phyloP scores from a whole-genome alignment of 306 rosid genomes.

The Prunus padus region DNA sequence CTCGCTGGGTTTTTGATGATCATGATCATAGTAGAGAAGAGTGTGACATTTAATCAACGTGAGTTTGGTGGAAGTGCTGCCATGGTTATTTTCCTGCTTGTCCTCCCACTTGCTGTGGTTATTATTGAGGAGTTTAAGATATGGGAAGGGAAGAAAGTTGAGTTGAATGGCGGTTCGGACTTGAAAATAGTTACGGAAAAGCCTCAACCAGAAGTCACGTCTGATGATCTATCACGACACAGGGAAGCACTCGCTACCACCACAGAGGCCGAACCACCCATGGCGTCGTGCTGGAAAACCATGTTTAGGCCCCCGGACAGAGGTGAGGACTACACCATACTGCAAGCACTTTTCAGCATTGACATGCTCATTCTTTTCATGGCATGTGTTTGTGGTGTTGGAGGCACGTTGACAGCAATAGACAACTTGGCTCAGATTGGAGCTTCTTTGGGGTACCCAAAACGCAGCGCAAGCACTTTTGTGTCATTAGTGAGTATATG shows the following conservation, averaged over 20 bases:
- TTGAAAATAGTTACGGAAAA: constrained; percentile 24
- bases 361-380: constrained; percentile 53
- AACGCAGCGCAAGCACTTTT: constrained; percentile 39
- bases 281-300: constrained; percentile 43
- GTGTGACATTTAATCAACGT: constrained; percentile 21
- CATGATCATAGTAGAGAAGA: constrained; percentile 45
- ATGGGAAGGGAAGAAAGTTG: constrained; percentile 4
- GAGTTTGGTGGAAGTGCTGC: constrained; percentile 46
- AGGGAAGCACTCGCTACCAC: background rate
- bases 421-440: constrained; percentile 58
- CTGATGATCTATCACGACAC: background rate
- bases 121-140: constrained; percentile 43
- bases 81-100: constrained; percentile 39
- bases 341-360: constrained; percentile 52
- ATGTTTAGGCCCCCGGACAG: constrained; percentile 40
- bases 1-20: constrained; percentile 61
- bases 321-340: constrained; percentile 58
- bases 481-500: constrained; percentile 56
- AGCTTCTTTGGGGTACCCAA: constrained; percentile 33
- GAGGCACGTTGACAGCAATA: constrained; percentile 53
- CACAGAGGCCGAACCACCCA: background rate
- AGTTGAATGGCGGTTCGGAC: constrained; percentile 5
- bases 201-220: background rate
- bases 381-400: constrained; percentile 48
- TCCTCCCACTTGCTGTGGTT: constrained; percentile 43